Conservation (phyloP, 2,329 filamentous ascomycete species). For the Aspergillus fumigatiaffinis region DNA sequence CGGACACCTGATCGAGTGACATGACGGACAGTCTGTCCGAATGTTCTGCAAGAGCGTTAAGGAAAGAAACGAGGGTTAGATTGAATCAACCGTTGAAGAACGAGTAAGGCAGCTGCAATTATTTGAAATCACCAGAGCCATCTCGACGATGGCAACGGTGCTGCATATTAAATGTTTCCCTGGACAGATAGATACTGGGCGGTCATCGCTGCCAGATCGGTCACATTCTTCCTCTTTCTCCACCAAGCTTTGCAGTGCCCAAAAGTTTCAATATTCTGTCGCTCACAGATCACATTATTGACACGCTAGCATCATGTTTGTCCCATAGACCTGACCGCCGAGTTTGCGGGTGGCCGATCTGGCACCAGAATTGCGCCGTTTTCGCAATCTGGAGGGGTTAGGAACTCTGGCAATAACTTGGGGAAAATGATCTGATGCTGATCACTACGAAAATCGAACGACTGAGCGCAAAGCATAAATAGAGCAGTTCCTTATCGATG, state of each 20-base stretch:
- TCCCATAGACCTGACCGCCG: not conserved
- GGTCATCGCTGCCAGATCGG: not conserved
- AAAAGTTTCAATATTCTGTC: not conserved
- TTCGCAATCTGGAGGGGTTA: not conserved
- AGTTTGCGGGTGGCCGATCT: not conserved
- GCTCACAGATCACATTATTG: not conserved
- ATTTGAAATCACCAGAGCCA: slow-evolving; percentile 23
- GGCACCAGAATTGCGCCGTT: not conserved
- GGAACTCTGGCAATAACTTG: not conserved
- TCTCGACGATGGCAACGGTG: not conserved
- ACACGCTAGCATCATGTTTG: not conserved
- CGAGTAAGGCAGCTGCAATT: slow-evolving; percentile 11
- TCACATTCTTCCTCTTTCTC: not conserved
- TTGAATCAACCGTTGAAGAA: slow-evolving; percentile 2
- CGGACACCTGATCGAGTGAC: slow-evolving; percentile 13
- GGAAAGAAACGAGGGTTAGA: slow-evolving; percentile 5
- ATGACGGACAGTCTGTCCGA: slow-evolving; percentile 11
- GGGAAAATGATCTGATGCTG: not conserved
- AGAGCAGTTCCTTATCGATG: not conserved
- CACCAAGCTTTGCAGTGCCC: not conserved
- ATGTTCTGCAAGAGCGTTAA: not conserved
- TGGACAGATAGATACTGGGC: not conserved
- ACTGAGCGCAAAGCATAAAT: not conserved
- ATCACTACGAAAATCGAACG: not conserved
- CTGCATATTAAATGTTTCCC: not conserved